These are phyloP conservation scores for Ascochyta viciae-villosae DNA, from an alignment of 2,329 filamentous ascomycete species.

Conservation along the genomic window DNA sequence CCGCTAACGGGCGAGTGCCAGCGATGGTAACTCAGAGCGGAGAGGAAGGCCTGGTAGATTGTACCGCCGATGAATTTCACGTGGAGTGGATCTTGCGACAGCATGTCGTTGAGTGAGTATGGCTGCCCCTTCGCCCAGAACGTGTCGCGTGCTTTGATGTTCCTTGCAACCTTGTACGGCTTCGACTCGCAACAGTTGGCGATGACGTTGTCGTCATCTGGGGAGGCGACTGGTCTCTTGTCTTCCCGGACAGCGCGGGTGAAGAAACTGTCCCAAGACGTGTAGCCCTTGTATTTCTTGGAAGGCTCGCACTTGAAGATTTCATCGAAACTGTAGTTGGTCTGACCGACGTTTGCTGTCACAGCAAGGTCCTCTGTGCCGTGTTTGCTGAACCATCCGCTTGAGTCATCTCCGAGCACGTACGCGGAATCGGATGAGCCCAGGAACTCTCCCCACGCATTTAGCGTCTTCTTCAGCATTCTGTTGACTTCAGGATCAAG, in stretches of 20 bases:
- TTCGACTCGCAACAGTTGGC: conserved; percentile 71
- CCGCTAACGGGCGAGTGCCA: conserved; percentile 76
- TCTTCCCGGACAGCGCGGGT: conserved; percentile 63
- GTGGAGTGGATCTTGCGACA: conserved; percentile 62
- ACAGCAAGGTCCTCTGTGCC: conserved; percentile 45
- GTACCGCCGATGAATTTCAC: conserved; percentile 67
- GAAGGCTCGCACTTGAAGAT: conserved; percentile 67
- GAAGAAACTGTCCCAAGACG: conserved; percentile 76
- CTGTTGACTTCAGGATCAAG: conserved; percentile 60
- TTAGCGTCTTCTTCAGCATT: conserved; percentile 60
- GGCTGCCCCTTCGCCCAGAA: conserved; percentile 76
- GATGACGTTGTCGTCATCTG: conserved; percentile 63
- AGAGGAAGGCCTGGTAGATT: conserved; percentile 75
- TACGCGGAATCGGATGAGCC: conserved; percentile 44
- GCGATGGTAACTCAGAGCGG: conserved; percentile 71
- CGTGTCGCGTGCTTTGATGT: conserved; percentile 63
- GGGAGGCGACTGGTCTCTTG: conserved; percentile 65
- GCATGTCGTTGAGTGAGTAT: conserved; percentile 70
- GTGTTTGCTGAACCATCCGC: conserved; percentile 52
- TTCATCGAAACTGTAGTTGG: conserved; percentile 60
- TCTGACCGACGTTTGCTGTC: conserved; percentile 27
- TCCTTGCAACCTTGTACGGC: conserved; percentile 60
- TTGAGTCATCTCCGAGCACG: conserved; percentile 45
- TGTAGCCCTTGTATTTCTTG: conserved; percentile 64
- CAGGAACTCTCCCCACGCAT: conserved; percentile 55